Evolutionary conservation across 768 basidiomycete genomes (phyloP), one percentile per base, ranked within the genome.

Genomic region (Nidularia pulvinata): DNA sequence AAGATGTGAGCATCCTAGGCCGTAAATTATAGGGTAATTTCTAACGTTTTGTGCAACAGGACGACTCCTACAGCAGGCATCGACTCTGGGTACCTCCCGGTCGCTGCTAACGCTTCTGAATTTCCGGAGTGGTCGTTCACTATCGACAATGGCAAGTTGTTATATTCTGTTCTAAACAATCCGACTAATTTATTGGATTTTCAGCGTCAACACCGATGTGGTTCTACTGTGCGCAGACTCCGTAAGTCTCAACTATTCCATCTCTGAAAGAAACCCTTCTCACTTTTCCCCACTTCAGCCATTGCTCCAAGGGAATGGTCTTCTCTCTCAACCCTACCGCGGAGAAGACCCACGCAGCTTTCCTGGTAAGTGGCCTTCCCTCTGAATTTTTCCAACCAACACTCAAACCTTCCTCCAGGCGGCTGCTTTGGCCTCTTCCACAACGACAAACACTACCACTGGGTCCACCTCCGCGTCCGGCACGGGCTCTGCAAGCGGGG

Each of bases 311-410:
- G 11, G 81, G 80, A 48, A 82, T 82, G 81, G 82, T 84, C 30
- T 82, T 84, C 65, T 75, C 79, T 35, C 64, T 83, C 52, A 82
- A 82, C 69, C 78, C 80, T 14, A 79, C 74, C 13, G 65, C 70
- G 19, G 66, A 69, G 6, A 77, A 74, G 65, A 76, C 72, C 10
- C 79, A 73, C 56, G 70, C 62, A 0, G 59, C 62, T 7, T 80
- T 78, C 74, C 60, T 70, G 55, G 68, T 59, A 57, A 22, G 62
- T 42, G 11, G 4, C 25, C 25, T 30, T 33, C 25, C 14, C 13
- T 45, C 43, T 44, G 48, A n/a, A 44, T 55, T 39, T 46, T 44
- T 55, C 33, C 46, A 30, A 36, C 3, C 3, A 46, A 22, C 16
- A 46, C 37, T 48, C 33, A 45, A 53, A 32, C 30, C 13, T 32